Evolutionary conservation across 2,329 filamentous ascomycete species (phyloP).

Genomic region (Diplodia mutila): DNA sequence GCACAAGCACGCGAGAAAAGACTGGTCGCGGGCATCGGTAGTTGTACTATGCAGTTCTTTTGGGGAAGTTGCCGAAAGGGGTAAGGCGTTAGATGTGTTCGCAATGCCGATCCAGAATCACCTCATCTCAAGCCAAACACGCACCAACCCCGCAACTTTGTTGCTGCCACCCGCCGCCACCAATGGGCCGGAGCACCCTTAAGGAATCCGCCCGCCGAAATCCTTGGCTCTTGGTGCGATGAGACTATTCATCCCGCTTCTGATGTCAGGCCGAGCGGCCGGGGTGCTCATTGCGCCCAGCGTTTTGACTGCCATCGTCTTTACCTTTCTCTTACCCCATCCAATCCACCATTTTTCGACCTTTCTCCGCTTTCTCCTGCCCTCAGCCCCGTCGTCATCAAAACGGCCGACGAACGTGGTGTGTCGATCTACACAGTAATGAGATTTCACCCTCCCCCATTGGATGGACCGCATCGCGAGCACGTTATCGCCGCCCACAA

Average conservation of each 20-base stretch:
- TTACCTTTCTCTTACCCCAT: background rate
- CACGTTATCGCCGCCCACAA: background rate
- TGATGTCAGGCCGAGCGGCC: constrained; percentile 7
- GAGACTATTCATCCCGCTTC: constrained; percentile 21
- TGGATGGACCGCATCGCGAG: background rate
- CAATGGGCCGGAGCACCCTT: background rate
- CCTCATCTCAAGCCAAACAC: constrained; percentile 8
- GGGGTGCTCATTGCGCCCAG: background rate
- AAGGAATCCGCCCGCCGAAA: background rate
- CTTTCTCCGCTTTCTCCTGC: background rate
- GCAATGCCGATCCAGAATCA: constrained; percentile 24
- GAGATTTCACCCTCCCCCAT: background rate
- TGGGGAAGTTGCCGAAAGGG: constrained; percentile 6
- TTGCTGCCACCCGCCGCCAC: background rate
- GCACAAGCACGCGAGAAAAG: background rate
- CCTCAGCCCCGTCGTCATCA: background rate
- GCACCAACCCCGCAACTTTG: constrained; percentile 8
- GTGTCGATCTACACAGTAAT: background rate
- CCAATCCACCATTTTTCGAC: background rate
- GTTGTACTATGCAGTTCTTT: background rate
- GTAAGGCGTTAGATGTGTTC: constrained; percentile 2
- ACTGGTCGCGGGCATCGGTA: constrained; percentile 1
- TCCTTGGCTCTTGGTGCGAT: constrained; percentile 1
- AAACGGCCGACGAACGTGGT: background rate
- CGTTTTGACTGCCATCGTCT: too few species aligned